Evolutionary conservation across 208 protist genomes (phyloP), one percentile per base, ranked within the genome.

Genomic region (Wallacemonas collosoma): DNA sequence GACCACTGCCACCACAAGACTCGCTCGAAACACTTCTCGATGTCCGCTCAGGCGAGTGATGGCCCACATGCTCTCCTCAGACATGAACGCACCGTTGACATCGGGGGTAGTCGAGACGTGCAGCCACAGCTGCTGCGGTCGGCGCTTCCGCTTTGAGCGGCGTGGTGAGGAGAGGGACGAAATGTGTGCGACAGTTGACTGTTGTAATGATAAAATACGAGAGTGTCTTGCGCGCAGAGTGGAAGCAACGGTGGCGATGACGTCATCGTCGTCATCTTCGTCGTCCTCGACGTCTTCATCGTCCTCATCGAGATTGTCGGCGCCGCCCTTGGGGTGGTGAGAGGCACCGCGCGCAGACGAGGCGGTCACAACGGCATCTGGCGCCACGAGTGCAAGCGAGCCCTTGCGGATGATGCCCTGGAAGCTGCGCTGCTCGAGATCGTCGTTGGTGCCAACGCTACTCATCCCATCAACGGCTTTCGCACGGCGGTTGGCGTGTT

Each of bases 51-150:
- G 72, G 3, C 75, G 77, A 12, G 63, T 76, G 15, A 95, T 51
- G 5, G 72, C 73, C 60, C 85, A 77, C 54, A 92, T 73, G 56
- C 81, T 65, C 17, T 72, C 50, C 35, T 64, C 54, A 2, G 72
- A 66, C 71, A 94, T 84, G 69, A 74, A 86, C 15, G 81, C 78
- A 50, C 86, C 79, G 72, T 53, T 76, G 11, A 65, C 40, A 17
- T 65, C 60, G 3, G 60, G 60, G 6, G 60, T 65, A 3, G 60
- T 48, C 4, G 60, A 45, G 60, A 65, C 60, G 43, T 41, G 60
- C 9, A 65, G 43, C 60, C 60, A 65, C 1, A 65, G 60, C 60
- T 65, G 60, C 43, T 65, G 60, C 3, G 9, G 60, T 41, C 50
- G 44, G 44, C 60, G 36, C 15, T 17, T 38, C 60, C 3, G 8